A percentile compares a stretch with the other conserved stretches of the same genome.
phyloP scores from a whole-genome alignment of 2,329 filamentous ascomycete genomes.

The Diaporthe amygdali region DNA sequence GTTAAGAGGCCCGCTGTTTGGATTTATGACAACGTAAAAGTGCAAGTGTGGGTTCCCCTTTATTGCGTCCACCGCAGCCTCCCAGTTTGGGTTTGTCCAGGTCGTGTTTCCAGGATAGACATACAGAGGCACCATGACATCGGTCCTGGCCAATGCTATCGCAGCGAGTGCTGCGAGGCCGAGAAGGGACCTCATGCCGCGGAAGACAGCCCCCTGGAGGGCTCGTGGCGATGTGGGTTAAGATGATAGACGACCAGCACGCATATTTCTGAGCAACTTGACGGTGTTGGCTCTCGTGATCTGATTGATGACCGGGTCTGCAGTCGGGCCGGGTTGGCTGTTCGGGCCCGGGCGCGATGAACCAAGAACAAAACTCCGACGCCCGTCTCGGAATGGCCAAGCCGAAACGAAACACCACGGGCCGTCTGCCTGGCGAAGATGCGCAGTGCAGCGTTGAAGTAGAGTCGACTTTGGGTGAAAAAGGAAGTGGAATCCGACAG shows the following conservation, averaged over 20 bases:
- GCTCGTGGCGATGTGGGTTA: neutral
- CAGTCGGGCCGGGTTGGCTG: neutral
- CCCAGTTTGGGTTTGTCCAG: constrained; percentile 26
- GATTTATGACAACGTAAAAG: constrained; percentile 28
- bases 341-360: neutral
- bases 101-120: constrained; percentile 23
- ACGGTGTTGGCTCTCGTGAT: neutral
- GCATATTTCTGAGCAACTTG: neutral
- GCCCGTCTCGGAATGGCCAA: neutral
- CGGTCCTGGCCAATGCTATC: constrained; percentile 12
- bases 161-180: constrained; percentile 21
- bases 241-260: neutral
- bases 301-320: neutral
- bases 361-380: neutral
- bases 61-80: constrained; percentile 24
- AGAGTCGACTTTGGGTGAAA: neutral
- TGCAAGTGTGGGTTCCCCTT: constrained; percentile 20
- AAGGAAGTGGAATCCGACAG: neutral
- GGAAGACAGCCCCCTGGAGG: neutral
- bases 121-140: constrained; percentile 25
- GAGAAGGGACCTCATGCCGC: constrained; percentile 12
- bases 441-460: neutral
- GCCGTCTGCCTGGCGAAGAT: neutral
- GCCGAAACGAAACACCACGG: neutral
- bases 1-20: constrained; percentile 26